A percentile compares a stretch with the other conserved stretches of the same genome.
phyloP scores from a whole-genome alignment of 2,329 filamentous ascomycete species.

The Balansia obtecta region DNA sequence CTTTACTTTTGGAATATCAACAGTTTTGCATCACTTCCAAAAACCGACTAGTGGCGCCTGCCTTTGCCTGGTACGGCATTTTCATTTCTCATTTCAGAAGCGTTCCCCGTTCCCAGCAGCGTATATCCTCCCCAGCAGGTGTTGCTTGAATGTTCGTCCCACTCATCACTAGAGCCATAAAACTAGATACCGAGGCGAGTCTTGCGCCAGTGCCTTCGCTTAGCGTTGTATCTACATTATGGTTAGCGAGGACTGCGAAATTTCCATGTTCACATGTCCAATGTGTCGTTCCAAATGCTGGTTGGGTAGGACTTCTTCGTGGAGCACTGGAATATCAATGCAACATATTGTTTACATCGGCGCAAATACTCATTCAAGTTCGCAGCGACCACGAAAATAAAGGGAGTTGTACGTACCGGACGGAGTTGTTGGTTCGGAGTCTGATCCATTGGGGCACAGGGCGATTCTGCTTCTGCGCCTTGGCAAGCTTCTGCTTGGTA shows the following conservation, averaged over 20 bases:
- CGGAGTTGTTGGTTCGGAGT: conserved; percentile 96
- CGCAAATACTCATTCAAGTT: neutral
- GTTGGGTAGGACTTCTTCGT: no score
- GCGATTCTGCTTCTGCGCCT: conserved; percentile 99
- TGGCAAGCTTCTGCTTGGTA: conserved; percentile 99
- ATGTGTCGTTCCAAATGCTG: no score
- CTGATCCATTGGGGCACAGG: conserved; percentile 99
- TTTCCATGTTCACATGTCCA: neutral
- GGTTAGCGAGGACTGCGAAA: conserved; percentile 7
- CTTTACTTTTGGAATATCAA: conserved; percentile 17
- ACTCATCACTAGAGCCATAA: conserved; percentile 17
- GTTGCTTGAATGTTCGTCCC: conserved; percentile 7
- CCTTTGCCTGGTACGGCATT: conserved; percentile 14
- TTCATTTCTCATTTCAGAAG: neutral
- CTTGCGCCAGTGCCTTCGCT: conserved; percentile 99
- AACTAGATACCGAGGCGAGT: conserved; percentile 91
- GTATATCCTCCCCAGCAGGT: conserved; percentile 5
- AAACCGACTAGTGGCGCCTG: conserved; percentile 30
- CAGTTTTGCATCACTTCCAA: conserved; percentile 30
- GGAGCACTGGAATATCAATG: no score
- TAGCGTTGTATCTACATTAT: conserved; percentile 85
- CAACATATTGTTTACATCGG: no score
- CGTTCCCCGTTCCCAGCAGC: conserved; percentile 14
- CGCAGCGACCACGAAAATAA: neutral
- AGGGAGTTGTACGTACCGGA: conserved; percentile 60